A percentile compares a stretch with the other conserved stretches of the same genome.
phyloP scores from a whole-genome alignment of 208 protist species.

The Acanthamoeba castellanii region DNA sequence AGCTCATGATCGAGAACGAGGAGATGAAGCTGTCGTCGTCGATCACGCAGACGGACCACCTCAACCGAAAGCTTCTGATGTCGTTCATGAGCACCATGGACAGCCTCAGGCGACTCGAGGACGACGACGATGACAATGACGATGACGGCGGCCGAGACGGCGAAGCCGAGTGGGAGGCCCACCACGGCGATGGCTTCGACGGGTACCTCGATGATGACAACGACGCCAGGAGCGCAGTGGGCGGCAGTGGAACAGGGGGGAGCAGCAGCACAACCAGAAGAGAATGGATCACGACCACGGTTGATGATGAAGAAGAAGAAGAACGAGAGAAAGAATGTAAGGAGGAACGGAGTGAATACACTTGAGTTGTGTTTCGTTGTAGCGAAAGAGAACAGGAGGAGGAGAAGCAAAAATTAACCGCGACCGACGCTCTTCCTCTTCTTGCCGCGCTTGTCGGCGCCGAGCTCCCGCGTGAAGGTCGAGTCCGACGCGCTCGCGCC shows the following conservation, averaged over 20 bases:
- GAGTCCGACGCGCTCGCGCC: neutral
- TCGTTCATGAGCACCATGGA: slow-evolving; percentile 74
- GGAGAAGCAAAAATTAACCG: too few relatives aligned
- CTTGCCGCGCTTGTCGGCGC: slow-evolving; percentile 36
- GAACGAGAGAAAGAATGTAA: too few relatives aligned
- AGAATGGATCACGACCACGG: too few relatives aligned
- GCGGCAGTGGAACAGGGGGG: neutral
- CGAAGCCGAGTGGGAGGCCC: neutral
- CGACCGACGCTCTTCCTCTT: slow-evolving; percentile 33
- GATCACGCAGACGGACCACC: slow-evolving; percentile 67
- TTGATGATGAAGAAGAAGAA: neutral
- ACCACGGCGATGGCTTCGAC: neutral
- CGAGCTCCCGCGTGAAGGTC: slow-evolving; percentile 37
- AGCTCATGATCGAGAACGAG: slow-evolving; percentile 63
- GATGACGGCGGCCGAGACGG: neutral
- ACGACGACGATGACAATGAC: neutral
- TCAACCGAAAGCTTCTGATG: slow-evolving; percentile 43
- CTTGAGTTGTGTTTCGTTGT: too few relatives aligned
- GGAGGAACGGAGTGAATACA: too few relatives aligned
- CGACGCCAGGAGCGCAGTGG: neutral
- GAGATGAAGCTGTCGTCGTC: slow-evolving; percentile 51
- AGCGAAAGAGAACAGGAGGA: too few relatives aligned
- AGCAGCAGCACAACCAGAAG: neutral
- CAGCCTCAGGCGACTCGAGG: neutral
- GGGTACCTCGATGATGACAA: neutral